Base-by-base conservation (phyloP, 345 rosid species). In the Citrus glauca region DNA sequence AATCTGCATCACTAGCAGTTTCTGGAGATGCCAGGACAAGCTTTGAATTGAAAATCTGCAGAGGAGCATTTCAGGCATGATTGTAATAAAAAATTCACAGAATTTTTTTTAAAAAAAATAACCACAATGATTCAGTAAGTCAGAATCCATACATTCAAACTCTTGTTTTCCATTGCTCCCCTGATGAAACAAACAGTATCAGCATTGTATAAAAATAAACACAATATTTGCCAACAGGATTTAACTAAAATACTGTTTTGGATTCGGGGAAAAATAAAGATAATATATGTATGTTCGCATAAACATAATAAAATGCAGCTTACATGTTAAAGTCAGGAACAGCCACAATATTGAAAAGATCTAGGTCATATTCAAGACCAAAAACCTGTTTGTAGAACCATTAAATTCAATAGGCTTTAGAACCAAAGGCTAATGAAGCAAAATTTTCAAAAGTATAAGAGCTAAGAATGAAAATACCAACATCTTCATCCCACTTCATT, bases 111-210 rank as follows among this genome's bases (percentile, higher is more conserved):
- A 2, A 0, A 25, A 66, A 28, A 66, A 53, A 28, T 3, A 27
- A 33, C 9, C 65, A 62, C 20, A 56, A 56, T 10, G 25, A 63
- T 53, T 4, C 16, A 63, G 74, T 64, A 76, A 56, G 71, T 69
- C 28, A 53, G 73, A 66, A 75, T 65, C 50, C 86, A 74, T 87
- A 94, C 99, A 86, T 97, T 97, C 81, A 97, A 85, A 90, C 99
- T 97, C 87, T 97, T 97, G 88, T 94, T 97, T 82, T 97, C 99
- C 99, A 91, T 97, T 79, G 99, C 99, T 85, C 99, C 99, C 98
- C 99, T 94, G 87, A 70, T 66, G 38, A 19, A 81, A 53, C 42
- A 38, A 55, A 37, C n/a, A 48, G 19, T 25, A 60, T 57, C 56
- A 79, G 6, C 22, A 73, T 66, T 61, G 60, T 6, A 32, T 28